These are phyloP conservation scores for Verbascum thapsus DNA, from an alignment of 257 asterid genomes.

Conservation along the genomic window DNA sequence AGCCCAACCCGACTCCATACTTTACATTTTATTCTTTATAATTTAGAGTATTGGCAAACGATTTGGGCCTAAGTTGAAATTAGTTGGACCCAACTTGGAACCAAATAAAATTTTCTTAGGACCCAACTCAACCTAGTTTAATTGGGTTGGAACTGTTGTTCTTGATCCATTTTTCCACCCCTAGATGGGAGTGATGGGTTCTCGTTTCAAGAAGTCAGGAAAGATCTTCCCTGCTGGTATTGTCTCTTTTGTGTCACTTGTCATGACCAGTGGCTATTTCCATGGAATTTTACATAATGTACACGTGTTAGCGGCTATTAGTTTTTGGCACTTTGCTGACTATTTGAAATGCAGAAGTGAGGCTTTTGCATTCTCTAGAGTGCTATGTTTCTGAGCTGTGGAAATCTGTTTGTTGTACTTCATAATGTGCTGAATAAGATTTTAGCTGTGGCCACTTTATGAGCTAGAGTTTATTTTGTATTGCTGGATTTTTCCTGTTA, in stretches of 20 bases:
- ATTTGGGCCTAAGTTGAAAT: too few relatives aligned
- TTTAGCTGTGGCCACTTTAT: background rate
- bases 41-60: too few relatives aligned
- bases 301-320: constrained; percentile 28
- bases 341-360: background rate
- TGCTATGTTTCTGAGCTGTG: background rate
- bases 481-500: background rate
- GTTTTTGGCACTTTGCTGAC: background rate
- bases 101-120: too few relatives aligned
- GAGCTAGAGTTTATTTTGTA: too few relatives aligned
- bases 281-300: too few relatives aligned
- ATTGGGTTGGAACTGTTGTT: too few relatives aligned
- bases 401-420: background rate
- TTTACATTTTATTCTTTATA: too few relatives aligned
- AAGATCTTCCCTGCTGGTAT: constrained; percentile 91
- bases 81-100: too few relatives aligned
- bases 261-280: too few relatives aligned
- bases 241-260: constrained; percentile 65
- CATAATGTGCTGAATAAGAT: background rate
- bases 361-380: background rate
- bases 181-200: constrained; percentile 86
- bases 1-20: too few relatives aligned
- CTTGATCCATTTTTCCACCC: too few relatives aligned
- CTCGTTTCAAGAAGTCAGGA: constrained; percentile 76
- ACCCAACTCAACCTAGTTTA: too few relatives aligned